Conservation (phyloP, 2,329 filamentous ascomycete species). For the Ophiostoma sp. region DNA sequence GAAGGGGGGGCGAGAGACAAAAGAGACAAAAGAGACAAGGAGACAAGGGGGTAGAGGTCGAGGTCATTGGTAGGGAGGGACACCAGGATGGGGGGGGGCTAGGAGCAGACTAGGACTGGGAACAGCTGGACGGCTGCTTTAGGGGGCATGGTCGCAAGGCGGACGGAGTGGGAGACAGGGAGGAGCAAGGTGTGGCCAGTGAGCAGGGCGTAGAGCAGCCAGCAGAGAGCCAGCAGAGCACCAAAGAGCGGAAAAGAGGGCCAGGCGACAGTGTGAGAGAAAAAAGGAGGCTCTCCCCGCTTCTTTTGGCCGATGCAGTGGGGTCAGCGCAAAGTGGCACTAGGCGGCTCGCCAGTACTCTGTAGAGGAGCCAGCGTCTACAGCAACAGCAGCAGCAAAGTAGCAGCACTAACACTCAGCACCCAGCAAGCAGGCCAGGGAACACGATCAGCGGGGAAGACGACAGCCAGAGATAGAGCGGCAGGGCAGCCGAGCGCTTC, state of each 20-base stretch:
- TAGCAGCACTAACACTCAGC: not conserved
- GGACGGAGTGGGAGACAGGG: conserved; percentile 9
- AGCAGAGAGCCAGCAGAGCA: not conserved
- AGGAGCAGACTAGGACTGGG: not conserved
- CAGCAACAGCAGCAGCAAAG: not conserved
- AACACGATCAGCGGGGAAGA: not conserved
- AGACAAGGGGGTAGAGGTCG: conserved; percentile 1
- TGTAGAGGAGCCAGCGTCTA: not conserved
- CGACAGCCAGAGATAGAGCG: not conserved
- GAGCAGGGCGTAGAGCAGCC: not conserved
- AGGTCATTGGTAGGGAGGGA: not conserved
- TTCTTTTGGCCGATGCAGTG: conserved; percentile 27
- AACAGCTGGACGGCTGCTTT: conserved; percentile 15
- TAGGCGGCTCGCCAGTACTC: conserved; percentile 18
- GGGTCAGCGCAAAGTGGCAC: conserved; percentile 26
- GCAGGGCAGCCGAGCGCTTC: not conserved
- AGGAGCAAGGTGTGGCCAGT: conserved; percentile 1
- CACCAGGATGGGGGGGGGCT: no score
- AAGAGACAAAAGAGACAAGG: not conserved
- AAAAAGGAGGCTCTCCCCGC: conserved; percentile 29
- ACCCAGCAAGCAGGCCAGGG: not conserved
- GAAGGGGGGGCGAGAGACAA: conserved; percentile 10
- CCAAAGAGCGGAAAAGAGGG: conserved; percentile 16
- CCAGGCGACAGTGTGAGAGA: conserved; percentile 23
- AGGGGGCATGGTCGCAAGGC: not conserved